A percentile compares a stretch with the other conserved stretches of the same genome.
phyloP scores from a whole-genome alignment of 2,329 filamentous ascomycete species.

The Herpotrichia juniperi region DNA sequence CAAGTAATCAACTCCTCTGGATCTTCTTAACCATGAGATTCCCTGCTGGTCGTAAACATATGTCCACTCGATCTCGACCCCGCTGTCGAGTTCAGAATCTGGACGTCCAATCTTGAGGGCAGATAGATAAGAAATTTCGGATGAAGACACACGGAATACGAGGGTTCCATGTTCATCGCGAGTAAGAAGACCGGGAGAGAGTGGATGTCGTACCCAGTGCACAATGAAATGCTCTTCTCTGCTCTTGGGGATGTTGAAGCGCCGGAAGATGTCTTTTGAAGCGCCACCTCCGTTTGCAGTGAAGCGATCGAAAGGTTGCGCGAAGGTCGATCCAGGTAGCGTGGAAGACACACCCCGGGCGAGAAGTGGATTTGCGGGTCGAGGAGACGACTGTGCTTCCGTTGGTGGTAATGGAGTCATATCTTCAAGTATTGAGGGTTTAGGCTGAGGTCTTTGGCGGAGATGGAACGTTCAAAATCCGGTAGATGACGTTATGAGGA shows the following conservation, averaged over 20 bases:
- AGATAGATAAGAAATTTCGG: slow-evolving; percentile 7
- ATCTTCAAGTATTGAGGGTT: no score
- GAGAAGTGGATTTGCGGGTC: background rate
- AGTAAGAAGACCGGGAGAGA: slow-evolving; percentile 6
- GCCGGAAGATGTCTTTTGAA: slow-evolving; percentile 13
- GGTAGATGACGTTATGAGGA: no score
- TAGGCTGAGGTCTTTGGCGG: no score
- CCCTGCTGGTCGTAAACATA: slow-evolving; percentile 18
- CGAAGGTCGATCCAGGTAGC: background rate
- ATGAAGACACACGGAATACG: slow-evolving; percentile 16
- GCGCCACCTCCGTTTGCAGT: slow-evolving; percentile 12
- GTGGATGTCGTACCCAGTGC: slow-evolving; percentile 6
- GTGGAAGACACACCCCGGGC: background rate
- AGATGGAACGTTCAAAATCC: no score
- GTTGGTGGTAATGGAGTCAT: no score
- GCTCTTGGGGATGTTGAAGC: slow-evolving; percentile 10
- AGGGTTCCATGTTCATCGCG: slow-evolving; percentile 12
- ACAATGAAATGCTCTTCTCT: slow-evolving; percentile 16
- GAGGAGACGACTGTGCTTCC: no score
- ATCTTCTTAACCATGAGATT: slow-evolving; percentile 14
- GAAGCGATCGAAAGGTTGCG: slow-evolving; percentile 16
- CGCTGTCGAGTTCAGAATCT: background rate
- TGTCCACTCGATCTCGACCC: slow-evolving; percentile 6
- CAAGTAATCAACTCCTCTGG: background rate
- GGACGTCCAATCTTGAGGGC: slow-evolving; percentile 9